These are phyloP conservation scores for Bjerkandera adusta DNA, from an alignment of 1,284 basidiomycete species.

Conservation along the genomic window DNA sequence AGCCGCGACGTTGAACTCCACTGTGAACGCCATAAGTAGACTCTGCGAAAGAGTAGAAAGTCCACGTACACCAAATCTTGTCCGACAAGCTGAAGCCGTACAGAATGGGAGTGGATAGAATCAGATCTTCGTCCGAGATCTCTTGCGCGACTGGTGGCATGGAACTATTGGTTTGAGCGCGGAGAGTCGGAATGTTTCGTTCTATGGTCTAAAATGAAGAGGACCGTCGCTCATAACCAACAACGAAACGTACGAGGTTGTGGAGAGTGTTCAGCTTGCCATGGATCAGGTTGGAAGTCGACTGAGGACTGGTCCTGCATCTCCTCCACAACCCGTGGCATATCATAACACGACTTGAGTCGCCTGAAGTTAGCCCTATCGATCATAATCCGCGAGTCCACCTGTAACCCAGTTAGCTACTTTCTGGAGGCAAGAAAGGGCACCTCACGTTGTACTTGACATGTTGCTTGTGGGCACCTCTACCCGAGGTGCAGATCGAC, in stretches of 20 bases:
- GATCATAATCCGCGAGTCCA: constrained; percentile 47
- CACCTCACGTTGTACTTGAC: constrained; percentile 44
- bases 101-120: constrained; percentile 53
- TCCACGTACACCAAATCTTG: constrained; percentile 55
- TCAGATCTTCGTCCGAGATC: constrained; percentile 47
- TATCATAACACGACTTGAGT: constrained; percentile 45
- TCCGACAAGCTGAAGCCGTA: constrained; percentile 59
- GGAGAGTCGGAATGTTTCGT: constrained; percentile 16
- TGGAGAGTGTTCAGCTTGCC: constrained; percentile 25
- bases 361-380: constrained; percentile 51
- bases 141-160: constrained; percentile 23
- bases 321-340: constrained; percentile 30
- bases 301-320: constrained; percentile 21
- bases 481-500: constrained; percentile 19
- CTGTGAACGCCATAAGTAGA: constrained; percentile 25
- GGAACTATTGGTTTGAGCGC: constrained; percentile 10
- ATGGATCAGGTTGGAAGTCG: constrained; percentile 28
- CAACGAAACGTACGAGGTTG: too few relatives aligned
- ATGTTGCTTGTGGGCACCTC: constrained; percentile 28
- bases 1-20: constrained; percentile 54
- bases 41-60: not conserved
- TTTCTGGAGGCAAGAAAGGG: too few relatives aligned
- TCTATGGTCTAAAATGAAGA: constrained; percentile 23
- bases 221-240: constrained; percentile 27
- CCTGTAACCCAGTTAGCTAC: constrained; percentile 11